Percentiles rank a stretch among this genome's conserved stretches.
Conservation (phyloP, 257 asterid genomes). For the Dorcoceras hygrometricum region DNA sequence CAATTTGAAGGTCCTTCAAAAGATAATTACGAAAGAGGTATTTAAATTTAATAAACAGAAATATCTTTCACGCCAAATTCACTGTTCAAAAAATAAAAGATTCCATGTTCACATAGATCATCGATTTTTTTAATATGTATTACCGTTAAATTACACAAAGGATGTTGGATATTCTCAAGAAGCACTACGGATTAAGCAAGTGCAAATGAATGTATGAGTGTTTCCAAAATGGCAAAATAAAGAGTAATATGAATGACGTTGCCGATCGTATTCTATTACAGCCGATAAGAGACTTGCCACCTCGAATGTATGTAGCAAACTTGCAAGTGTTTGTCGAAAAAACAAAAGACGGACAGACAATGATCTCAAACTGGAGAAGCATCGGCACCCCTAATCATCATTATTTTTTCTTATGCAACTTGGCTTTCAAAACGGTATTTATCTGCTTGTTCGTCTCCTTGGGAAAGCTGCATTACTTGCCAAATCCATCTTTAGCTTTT, state of each 20-base stretch:
- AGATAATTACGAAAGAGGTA: background rate
- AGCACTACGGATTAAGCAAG: background rate
- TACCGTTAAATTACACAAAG: background rate
- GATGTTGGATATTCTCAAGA: background rate
- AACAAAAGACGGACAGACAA: no score
- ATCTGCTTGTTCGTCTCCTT: slow-evolving; percentile 17
- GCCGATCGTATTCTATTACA: no score
- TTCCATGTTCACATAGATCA: background rate
- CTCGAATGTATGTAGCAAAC: background rate
- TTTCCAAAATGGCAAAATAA: background rate
- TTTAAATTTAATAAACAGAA: background rate
- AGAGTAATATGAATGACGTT: background rate
- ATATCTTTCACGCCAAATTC: background rate
- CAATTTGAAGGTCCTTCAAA: background rate
- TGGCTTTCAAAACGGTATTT: background rate
- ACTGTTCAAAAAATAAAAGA: background rate
- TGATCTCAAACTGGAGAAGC: background rate
- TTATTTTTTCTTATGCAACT: slow-evolving; percentile 17
- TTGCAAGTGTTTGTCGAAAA: background rate
- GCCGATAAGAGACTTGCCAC: no score
- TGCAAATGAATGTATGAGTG: background rate
- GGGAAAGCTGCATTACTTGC: slow-evolving; percentile 15
- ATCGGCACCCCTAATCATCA: slow-evolving; percentile 12
- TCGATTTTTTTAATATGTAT: no score
- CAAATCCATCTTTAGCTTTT: slow-evolving; percentile 9